Conservation (phyloP, 495 filamentous ascomycete genomes). For the Tuber microsphaerosporum region DNA sequence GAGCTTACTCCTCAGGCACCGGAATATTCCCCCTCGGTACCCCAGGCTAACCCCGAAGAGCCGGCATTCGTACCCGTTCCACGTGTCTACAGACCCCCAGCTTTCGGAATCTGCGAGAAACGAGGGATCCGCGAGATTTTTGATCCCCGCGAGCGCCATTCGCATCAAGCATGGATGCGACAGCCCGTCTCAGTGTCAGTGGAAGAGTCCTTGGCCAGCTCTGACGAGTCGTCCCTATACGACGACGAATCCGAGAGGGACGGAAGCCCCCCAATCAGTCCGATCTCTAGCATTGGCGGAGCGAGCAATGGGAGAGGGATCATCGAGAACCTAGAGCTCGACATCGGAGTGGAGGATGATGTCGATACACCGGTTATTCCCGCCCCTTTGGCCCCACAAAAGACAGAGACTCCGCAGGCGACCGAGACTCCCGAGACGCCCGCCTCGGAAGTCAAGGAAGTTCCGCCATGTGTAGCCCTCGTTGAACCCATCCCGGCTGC, state of each 20-base stretch:
- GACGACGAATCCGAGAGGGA: conserved; percentile 27
- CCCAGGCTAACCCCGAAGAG: not conserved
- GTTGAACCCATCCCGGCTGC: conserved; percentile 1
- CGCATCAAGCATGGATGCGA: conserved; percentile 22
- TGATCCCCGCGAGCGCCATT: conserved; percentile 24
- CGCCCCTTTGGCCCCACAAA: conserved; percentile 1
- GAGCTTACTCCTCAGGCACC: conserved; percentile 8
- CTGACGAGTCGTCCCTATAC: conserved; percentile 28
- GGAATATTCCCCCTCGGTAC: not conserved
- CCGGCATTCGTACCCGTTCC: conserved; percentile 13
- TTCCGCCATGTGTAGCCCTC: not conserved
- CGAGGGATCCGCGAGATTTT: conserved; percentile 30
- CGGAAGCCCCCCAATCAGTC: conserved; percentile 26
- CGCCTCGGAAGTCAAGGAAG: not conserved
- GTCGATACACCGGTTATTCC: conserved; percentile 8
- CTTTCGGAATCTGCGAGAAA: conserved; percentile 36
- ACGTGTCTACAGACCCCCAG: conserved; percentile 21
- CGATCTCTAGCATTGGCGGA: conserved; percentile 31
- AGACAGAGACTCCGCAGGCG: conserved; percentile 10
- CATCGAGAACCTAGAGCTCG: conserved; percentile 21
- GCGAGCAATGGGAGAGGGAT: conserved; percentile 23
- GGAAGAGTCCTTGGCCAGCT: conserved; percentile 33
- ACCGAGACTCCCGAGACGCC: not conserved
- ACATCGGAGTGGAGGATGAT: conserved; percentile 15
- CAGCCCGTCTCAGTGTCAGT: conserved; percentile 24